These are phyloP conservation scores for Cavenderia fasciculata DNA, from an alignment of 78 protist species.

Conservation along the genomic window DNA sequence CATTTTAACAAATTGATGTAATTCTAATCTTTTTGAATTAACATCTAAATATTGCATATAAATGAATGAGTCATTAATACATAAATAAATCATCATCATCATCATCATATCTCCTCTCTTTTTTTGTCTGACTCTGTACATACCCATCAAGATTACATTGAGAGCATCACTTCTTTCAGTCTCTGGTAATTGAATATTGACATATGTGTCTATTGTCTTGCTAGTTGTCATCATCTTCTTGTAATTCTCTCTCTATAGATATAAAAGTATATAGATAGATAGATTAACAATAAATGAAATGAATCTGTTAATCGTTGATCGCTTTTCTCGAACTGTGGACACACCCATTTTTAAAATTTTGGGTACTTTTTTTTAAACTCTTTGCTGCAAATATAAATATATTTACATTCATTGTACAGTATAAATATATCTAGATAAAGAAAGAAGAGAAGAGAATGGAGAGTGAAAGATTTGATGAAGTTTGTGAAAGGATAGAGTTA, in stretches of 20 bases:
- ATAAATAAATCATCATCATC: neutral
- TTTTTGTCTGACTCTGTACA: neutral
- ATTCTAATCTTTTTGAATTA: neutral
- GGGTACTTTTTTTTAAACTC: too few species aligned
- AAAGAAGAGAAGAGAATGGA: too few species aligned
- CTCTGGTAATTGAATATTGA: neutral
- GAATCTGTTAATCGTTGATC: too few species aligned
- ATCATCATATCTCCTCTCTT: neutral
- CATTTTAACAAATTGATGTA: constrained; percentile 32
- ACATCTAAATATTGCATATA: neutral
- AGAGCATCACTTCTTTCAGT: neutral
- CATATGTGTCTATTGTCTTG: constrained; percentile 2
- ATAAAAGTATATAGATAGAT: too few species aligned
- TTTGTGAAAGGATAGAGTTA: constrained; percentile 2
- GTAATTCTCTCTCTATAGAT: too few species aligned
- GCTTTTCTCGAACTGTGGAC: too few species aligned
- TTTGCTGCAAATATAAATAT: too few species aligned
- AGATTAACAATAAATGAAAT: too few species aligned
- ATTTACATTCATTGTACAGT: too few species aligned
- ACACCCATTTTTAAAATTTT: too few species aligned
- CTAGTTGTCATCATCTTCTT: too few species aligned
- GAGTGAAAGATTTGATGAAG: neutral
- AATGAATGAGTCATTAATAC: neutral
- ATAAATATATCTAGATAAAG: too few species aligned
- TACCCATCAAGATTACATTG: constrained; percentile 20